Evolutionary conservation across 495 filamentous ascomycete genomes (phyloP).

Genomic region (Talaromyces trachyspermus): DNA sequence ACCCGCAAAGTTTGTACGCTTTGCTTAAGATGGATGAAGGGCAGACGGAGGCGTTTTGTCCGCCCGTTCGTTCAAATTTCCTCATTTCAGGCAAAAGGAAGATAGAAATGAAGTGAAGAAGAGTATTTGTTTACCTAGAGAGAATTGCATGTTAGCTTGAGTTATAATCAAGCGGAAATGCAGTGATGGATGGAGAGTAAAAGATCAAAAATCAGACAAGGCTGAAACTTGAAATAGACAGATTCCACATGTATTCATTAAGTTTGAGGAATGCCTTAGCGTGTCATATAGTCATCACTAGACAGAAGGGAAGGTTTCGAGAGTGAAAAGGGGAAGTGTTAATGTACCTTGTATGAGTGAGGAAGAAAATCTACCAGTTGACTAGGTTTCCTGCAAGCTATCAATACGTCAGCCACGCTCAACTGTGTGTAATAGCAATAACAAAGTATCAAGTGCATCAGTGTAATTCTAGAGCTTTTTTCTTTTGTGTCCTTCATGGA

Average conservation of each 20-base stretch:
- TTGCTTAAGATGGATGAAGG: conserved; percentile 55
- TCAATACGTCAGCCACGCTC: too few relatives aligned
- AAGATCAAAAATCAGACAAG: conserved; percentile 85
- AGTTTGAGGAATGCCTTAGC: conserved; percentile 97
- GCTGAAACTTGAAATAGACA: conserved; percentile 88
- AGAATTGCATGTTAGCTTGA: conserved; percentile 33
- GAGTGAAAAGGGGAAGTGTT: not conserved
- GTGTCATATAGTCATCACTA: conserved; percentile 80
- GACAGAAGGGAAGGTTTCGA: conserved; percentile 23
- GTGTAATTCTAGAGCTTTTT: too few relatives aligned
- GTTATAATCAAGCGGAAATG: conserved; percentile 28
- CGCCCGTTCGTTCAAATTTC: conserved; percentile 99
- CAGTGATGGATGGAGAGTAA: conserved; percentile 7
- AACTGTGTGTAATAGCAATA: too few relatives aligned
- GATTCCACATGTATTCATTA: conserved; percentile 81
- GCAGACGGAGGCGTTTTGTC: conserved; percentile 76
- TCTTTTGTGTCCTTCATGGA: too few relatives aligned
- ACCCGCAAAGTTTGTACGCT: conserved; percentile 86
- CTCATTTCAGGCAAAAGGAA: conserved; percentile 47
- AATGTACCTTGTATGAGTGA: not conserved
- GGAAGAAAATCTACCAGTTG: too few relatives aligned
- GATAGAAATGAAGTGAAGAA: conserved; percentile 11
- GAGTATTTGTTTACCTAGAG: conserved; percentile 47
- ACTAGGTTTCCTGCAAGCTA: too few relatives aligned
- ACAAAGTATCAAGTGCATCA: too few relatives aligned